Base-by-base conservation (phyloP, 352 stramenopile genomes). In the Phytophthora crassamura region DNA sequence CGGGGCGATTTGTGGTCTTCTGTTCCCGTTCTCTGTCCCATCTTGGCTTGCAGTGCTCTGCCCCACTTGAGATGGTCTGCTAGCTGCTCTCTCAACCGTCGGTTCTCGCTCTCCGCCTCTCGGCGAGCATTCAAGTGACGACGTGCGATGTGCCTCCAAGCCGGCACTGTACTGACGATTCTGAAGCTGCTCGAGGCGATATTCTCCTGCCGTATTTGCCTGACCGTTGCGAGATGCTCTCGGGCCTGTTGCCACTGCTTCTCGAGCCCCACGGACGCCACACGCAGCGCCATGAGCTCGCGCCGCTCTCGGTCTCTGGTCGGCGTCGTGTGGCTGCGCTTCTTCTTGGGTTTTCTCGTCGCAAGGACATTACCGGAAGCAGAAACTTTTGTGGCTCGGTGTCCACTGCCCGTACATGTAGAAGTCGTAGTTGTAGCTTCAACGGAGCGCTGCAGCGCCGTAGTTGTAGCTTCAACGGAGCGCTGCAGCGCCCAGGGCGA, bases 301-400 rank as follows among this genome's bases (percentile, higher is more conserved):
- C 65, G 59, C 45, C 69, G 69, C 60, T 77, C 69, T 5, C 65
- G 69, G 39, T 77, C 65, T 16, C 69, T 53, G 0, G 69, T 77
- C 7, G 69, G 64, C 8, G 69, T 77, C 48, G 58, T 67, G 58
- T 73, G 64, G 35, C 69, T 65, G 4, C 69, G 69, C 53, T 70
- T 77, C 25, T 74, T 70, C 59, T 64, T 72, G 32, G 64, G 22
- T 38, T 64, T 72, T 30, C 14, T 66, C 9, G 42, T 15, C 4
- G 16, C 14, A n/a, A 30, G 16, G 36, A 45, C 6, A 15, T 20
- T 55, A 6, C 5, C 50, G 35, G 56, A 42, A 40, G 35, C 14
- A 59, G 42, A 43, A 55, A 58, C 38, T 32, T 47, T 33, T 41
- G 3, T 30, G 3, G 32, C 2, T 18, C 38, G 18, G 8, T 40